Percentiles rank a stretch among this genome's conserved stretches.
These are phyloP conservation scores for Trichophyton mentagrophytes DNA, from an alignment of 2,329 filamentous ascomycete genomes.

Conservation along the genomic window DNA sequence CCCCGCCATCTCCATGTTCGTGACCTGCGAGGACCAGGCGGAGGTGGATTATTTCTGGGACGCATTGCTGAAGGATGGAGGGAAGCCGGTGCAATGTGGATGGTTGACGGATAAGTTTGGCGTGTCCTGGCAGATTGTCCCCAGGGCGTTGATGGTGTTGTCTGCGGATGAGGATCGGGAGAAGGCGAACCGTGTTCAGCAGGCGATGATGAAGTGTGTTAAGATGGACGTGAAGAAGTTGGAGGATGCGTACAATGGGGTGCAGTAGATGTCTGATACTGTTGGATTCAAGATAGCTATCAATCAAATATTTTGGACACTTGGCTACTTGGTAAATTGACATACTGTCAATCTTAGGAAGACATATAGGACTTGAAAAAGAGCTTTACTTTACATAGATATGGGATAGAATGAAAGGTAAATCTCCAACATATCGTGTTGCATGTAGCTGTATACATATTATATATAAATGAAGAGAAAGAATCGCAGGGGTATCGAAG, in stretches of 20 bases:
- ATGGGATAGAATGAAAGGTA: too few relatives aligned
- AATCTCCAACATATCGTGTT: not conserved
- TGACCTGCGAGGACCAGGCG: slow-evolving; percentile 35
- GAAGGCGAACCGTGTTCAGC: slow-evolving; percentile 22
- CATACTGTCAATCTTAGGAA: too few relatives aligned
- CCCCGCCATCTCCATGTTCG: slow-evolving; percentile 33
- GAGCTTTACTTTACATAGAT: too few relatives aligned
- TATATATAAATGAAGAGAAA: not conserved
- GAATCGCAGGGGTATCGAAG: not conserved
- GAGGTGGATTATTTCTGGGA: slow-evolving; percentile 40
- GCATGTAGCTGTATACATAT: not conserved
- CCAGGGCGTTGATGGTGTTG: slow-evolving; percentile 26
- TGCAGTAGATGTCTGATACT: not conserved
- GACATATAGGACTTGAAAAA: too few relatives aligned
- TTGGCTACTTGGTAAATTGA: too few relatives aligned
- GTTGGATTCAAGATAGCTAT: too few relatives aligned
- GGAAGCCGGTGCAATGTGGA: slow-evolving; percentile 30
- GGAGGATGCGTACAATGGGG: slow-evolving; percentile 24
- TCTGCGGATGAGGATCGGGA: slow-evolving; percentile 22
- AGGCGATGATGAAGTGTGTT: slow-evolving; percentile 33
- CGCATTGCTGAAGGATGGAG: slow-evolving; percentile 28
- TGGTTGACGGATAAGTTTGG: slow-evolving; percentile 39
- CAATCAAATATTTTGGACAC: too few relatives aligned
- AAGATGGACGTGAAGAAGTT: slow-evolving; percentile 33
- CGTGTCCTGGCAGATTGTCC: slow-evolving; percentile 38